Percentiles rank a stretch among this genome's conserved stretches.
These are phyloP conservation scores for Lentinula edodes DNA, from an alignment of 768 basidiomycete species.

Conservation along the genomic window DNA sequence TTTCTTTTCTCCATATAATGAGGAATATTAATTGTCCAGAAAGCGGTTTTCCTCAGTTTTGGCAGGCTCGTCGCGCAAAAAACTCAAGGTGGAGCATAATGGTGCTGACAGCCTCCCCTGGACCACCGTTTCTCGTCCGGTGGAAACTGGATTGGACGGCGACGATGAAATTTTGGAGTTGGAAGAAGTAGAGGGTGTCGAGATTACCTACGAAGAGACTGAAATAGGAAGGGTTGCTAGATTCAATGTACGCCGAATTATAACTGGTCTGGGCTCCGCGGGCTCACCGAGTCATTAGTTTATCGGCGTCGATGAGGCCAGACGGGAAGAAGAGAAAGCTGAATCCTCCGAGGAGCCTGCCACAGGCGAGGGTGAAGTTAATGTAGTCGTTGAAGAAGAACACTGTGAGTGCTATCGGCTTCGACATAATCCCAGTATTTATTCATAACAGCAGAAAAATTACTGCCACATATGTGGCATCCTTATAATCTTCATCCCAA, in stretches of 20 bases:
- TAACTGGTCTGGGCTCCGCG: not conserved
- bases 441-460: constrained; percentile 32
- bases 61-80: constrained; percentile 38
- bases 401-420: constrained; percentile 27
- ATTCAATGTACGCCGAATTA: constrained; percentile 53
- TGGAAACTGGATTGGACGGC: constrained; percentile 55
- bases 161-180: constrained; percentile 88
- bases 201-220: constrained; percentile 78
- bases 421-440: not conserved
- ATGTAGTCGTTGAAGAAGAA: constrained; percentile 1
- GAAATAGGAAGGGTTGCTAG: constrained; percentile 61
- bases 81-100: constrained; percentile 39
- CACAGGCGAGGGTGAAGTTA: not conserved
- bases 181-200: constrained; percentile 90
- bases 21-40: not conserved
- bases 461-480: constrained; percentile 78
- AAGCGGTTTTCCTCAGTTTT: constrained; percentile 18
- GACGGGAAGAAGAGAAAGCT: not conserved
- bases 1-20: not conserved
- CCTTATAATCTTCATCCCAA: constrained; percentile 60
- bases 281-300: not conserved
- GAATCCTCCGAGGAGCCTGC: not conserved
- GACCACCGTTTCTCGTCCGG: constrained; percentile 57
- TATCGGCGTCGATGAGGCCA: constrained; percentile 9
- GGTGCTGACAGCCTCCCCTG: constrained; percentile 64